Evolutionary conservation across 495 filamentous ascomycete species (phyloP), one percentile per base, ranked within the genome.

Genomic region (Penicillium coprophilum): DNA sequence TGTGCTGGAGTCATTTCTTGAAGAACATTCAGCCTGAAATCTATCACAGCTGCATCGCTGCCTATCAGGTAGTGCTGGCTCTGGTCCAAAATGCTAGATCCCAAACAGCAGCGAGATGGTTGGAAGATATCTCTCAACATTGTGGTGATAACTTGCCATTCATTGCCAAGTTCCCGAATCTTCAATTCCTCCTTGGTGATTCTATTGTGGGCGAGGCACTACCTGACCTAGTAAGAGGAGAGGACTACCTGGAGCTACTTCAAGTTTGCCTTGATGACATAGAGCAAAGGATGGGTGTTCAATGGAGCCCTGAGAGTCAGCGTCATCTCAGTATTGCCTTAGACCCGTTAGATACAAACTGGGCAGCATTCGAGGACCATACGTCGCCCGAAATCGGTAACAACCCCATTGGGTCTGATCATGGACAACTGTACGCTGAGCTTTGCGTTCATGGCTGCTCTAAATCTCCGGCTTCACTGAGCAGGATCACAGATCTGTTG

Each of bases 361-460:
- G 51, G 49, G 28, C 43, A 40, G 47, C 55, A 13, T 68, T 68
- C 10, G 53, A 62, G 6, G 59, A 68, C 8, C 55, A 73, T 27
- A 64, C 66, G 2, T 48, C 73, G 1, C 17, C 71, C 13, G 66
- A 63, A 2, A 62, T 72, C 0, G 66, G 72, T 49, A 67, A 61
- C 3, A 62, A 72, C 17, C 56, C 51, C 30, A 28, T 50, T 39
- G 69, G 66, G 27, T 72, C 69, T 41, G 64, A 61, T 15, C 66
- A 69, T 44, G 51, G 28, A 15, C 69, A 71, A 24, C 56, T 78
- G 27, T 56, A 67, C 43, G 47, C 67, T 1, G 64, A 71, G 20
- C 65, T 78, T 12, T 30, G 56, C 30, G 56, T 57, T 8, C 58
- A 62, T 39, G 72, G 73, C n/a, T 68, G 63, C 39, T 75, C 73